Evolutionary conservation across 2,329 filamentous ascomycete genomes (phyloP), one percentile per base, ranked within the genome.

Genomic region (Fonsecaea nubica): DNA sequence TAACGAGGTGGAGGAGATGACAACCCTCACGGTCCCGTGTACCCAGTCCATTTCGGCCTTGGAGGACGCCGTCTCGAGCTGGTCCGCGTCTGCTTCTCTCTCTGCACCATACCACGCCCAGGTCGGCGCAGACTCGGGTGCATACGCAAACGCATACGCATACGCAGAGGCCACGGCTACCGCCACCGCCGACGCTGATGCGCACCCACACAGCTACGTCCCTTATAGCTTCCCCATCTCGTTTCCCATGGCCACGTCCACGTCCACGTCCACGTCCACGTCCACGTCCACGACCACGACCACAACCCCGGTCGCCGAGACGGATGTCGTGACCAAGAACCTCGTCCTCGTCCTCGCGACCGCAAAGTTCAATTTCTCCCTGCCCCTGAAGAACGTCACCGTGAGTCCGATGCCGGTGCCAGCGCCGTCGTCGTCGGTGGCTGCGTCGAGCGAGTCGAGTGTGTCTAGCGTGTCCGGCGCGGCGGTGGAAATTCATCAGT

Each of bases 21-120:
- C 64, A 36, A 71, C 65, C 5, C 60, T 71, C 30, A 70, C 65
- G 4, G 42, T 70, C 45, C 69, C 69, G 9, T 66, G 64, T 53
- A 53, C 63, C 7, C 30, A 42, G 7, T 58, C 67, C 4, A 71
- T 71, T 33, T 56, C 62, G 4, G 33, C 59, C 10, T 40, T 67
- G 12, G 52, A 65, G 45, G 48, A 9, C 52, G 42, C 53, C 8
- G 59, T 65, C 35, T 25, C 25, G 1, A n/a, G 56, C 25, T 64
- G 64, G 63, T 63, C 42, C n/a, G 32, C 55, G 6, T 40, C 61
- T 40, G n/a, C 25, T 25, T 10, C 62, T 10, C 33, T 30, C 18
- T 38, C 36, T 4, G 40, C 40, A n/a, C n/a, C n/a, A n/a, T n/a
- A n/a, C n/a, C n/a, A n/a, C n/a, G n/a, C n/a, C n/a, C 15, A 42